Evolutionary conservation across 176 grass and related monocot species (phyloP).

Genomic region (Tillandsia fasciculata): DNA sequence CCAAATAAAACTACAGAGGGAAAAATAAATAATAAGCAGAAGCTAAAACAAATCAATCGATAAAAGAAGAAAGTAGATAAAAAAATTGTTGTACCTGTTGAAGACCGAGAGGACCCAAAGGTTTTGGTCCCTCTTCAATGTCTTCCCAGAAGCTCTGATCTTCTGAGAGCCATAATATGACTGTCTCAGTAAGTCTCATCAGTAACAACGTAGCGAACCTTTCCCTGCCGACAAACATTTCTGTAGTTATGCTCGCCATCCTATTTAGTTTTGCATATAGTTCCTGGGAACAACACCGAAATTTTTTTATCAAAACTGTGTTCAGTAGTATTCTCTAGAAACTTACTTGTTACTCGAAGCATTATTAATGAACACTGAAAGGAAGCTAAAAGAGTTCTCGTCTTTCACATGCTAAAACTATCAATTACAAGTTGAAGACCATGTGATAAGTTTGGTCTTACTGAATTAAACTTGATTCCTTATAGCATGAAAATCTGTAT

Average conservation of each 20-base stretch:
- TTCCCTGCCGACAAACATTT: slow-evolving; percentile 90
- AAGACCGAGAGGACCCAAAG: slow-evolving; percentile 58
- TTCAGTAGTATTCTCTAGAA: too few species aligned
- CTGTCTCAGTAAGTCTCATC: slow-evolving; percentile 88
- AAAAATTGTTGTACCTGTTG: slow-evolving; percentile 43
- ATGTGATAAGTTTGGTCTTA: too few species aligned
- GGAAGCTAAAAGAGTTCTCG: too few species aligned
- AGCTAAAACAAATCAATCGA: slow-evolving; percentile 4
- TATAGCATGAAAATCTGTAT: too few species aligned
- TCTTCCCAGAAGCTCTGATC: slow-evolving; percentile 95
- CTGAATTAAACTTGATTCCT: too few species aligned
- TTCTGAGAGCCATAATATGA: slow-evolving; percentile 78
- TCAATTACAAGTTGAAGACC: too few species aligned
- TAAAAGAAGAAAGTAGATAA: slow-evolving; percentile 5
- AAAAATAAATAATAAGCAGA: slow-evolving; percentile 11
- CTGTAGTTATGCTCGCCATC: slow-evolving; percentile 58
- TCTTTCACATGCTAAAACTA: too few species aligned
- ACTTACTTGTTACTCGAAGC: too few species aligned
- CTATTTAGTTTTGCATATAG: slow-evolving; percentile 73
- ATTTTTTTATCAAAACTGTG: slow-evolving; percentile 13
- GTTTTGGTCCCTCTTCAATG: slow-evolving; percentile 64
- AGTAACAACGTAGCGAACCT: slow-evolving; percentile 85
- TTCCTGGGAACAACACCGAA: slow-evolving; percentile 50
- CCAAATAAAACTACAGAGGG: slow-evolving; percentile 74
- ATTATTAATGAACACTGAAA: too few species aligned